Evolutionary conservation across 148 eudicot genomes (phyloP), one percentile per base, ranked within the genome.

Genomic region (Arctostaphylos glauca): DNA sequence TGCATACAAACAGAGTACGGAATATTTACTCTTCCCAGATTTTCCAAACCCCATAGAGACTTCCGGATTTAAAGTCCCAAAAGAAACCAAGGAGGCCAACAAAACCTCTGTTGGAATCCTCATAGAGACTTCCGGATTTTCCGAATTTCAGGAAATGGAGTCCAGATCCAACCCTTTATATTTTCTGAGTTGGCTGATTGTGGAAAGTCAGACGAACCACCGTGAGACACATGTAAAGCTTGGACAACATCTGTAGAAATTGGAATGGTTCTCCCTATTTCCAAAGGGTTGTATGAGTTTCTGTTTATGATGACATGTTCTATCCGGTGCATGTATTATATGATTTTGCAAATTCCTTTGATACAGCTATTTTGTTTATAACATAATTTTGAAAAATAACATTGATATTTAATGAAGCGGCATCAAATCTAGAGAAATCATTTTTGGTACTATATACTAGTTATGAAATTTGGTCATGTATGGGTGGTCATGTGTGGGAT

Each of bases 1-100:
- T 50, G 99, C 95, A 86, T 88, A 88, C 68, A 94, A 80, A 87
- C 93, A 88, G 70, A 89, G 86, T 12, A 96, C 95, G n/a, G 98
- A 90, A 83, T 91, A 92, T 84, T 93, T 94, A 9, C 90, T 88
- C 87, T 90, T 92, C n/a, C 85, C 85, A 79, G 87, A 53, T 77
- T 88, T 90, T 52, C 87, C 92, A 79, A 80, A 55, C 19, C 99
- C 98, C 90, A 96, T 83, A 31, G 90, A 87, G 60, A 96, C 89
- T 81, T 90, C 94, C 4, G 87, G 94, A 80, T 94, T 92, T 75
- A 62, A 15, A 66, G 87, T 88, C 60, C 91, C 89, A 16, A 85
- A 84, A 18, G 92, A 90, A 80, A 87, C 86, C 84, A 88, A 64
- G 18, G 95, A 87, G 55, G 88, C 93, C 87, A 89, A 87, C 71